Evolutionary conservation across 2,329 filamentous ascomycete genomes (phyloP).

Genomic region (Aspergillus sp.): DNA sequence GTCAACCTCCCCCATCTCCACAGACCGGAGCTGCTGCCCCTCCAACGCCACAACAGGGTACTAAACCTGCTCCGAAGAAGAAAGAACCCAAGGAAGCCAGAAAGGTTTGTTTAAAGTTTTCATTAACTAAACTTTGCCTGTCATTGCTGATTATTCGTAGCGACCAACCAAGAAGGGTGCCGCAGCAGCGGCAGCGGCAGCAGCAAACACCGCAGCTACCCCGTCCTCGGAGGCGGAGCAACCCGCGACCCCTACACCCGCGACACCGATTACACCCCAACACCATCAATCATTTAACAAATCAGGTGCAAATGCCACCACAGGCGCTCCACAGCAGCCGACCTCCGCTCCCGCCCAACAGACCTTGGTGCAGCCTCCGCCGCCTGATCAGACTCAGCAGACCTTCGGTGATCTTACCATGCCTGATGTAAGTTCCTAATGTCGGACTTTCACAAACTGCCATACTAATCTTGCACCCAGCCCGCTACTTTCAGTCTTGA

Average conservation of each 20-base stretch:
- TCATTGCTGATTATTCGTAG: conserved; percentile 28
- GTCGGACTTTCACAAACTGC: neutral
- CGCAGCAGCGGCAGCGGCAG: conserved; percentile 28
- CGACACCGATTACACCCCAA: conserved; percentile 50
- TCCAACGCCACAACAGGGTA: conserved; percentile 61
- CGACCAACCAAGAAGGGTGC: conserved; percentile 44
- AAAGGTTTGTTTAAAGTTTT: conserved; percentile 40
- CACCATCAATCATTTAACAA: conserved; percentile 48
- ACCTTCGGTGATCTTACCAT: conserved; percentile 35
- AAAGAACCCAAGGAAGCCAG: conserved; percentile 55
- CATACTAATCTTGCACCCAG: conserved; percentile 25
- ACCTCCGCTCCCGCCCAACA: conserved; percentile 37
- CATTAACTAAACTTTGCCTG: conserved; percentile 1
- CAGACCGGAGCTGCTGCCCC: conserved; percentile 51
- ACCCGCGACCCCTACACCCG: conserved; percentile 49
- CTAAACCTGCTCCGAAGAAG: conserved; percentile 61
- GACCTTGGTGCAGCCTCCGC: conserved; percentile 34
- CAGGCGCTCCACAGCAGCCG: conserved; percentile 32
- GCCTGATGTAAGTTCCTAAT: conserved; percentile 35
- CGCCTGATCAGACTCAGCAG: conserved; percentile 33
- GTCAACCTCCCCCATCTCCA: conserved; percentile 45
- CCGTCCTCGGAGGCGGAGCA: conserved; percentile 48
- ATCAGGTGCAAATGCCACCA: conserved; percentile 36
- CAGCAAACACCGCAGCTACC: conserved; percentile 43
- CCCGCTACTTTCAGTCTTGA: conserved; percentile 39